phyloP scores from a whole-genome alignment of 306 rosid species.

The Vigna angularis region DNA sequence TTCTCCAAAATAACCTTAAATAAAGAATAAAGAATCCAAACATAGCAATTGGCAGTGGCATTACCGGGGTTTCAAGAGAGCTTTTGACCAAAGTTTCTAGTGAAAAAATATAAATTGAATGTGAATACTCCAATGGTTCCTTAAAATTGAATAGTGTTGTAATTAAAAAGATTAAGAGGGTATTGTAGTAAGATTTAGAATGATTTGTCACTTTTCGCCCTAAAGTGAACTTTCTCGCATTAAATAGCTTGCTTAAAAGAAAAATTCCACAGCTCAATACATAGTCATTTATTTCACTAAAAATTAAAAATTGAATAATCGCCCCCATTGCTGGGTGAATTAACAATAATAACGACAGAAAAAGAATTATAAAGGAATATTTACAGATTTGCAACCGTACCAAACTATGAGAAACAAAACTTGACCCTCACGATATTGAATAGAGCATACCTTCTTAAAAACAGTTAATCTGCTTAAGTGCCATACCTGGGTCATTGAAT shows the following conservation, averaged over 20 bases:
- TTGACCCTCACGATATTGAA: slow-evolving; percentile 42
- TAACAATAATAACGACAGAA: slow-evolving; percentile 27
- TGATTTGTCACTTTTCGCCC: not conserved
- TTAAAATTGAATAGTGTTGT: too few relatives aligned
- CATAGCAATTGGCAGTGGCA: too few relatives aligned
- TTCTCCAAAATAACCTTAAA: too few relatives aligned
- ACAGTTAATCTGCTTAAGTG: slow-evolving; percentile 5
- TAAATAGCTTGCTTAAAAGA: slow-evolving; percentile 24
- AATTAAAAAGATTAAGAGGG: not conserved
- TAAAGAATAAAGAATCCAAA: too few relatives aligned
- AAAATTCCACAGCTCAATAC: slow-evolving; percentile 44
- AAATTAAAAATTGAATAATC: slow-evolving; percentile 42
- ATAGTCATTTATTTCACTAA: slow-evolving; percentile 46
- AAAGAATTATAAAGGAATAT: slow-evolving; percentile 43
- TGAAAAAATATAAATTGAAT: too few relatives aligned
- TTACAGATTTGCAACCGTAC: slow-evolving; percentile 50
- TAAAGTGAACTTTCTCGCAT: not conserved
- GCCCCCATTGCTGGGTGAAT: slow-evolving; percentile 28
- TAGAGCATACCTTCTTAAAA: slow-evolving; percentile 27
- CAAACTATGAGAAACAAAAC: slow-evolving; percentile 39
- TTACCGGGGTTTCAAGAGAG: too few relatives aligned
- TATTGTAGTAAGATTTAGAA: not conserved
- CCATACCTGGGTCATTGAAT: slow-evolving; percentile 33
- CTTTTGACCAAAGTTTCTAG: too few relatives aligned
- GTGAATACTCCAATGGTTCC: too few relatives aligned